These are phyloP conservation scores for Tricholoma matsutake DNA, from an alignment of 768 basidiomycete genomes.

Conservation along the genomic window DNA sequence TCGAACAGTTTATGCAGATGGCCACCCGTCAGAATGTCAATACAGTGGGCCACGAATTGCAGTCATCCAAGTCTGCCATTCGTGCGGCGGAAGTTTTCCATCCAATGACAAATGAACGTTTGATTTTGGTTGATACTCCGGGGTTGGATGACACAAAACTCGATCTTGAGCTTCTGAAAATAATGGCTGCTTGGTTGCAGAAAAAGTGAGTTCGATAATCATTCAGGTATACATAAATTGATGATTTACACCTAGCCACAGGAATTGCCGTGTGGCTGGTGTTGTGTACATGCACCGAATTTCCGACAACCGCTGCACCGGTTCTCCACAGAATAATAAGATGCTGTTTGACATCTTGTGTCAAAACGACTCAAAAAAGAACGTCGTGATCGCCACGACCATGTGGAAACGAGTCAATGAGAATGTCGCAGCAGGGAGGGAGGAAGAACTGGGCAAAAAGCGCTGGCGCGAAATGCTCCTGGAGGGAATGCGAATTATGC, in stretches of 20 bases:
- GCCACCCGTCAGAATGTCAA: neutral
- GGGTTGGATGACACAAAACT: neutral
- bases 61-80: neutral
- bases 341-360: neutral
- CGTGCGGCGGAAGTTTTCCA: neutral
- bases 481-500: neutral
- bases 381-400: slow-evolving; percentile 1
- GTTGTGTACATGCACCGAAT: slow-evolving; percentile 2
- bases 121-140: slow-evolving; percentile 2
- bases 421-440: neutral
- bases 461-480: neutral
- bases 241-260: neutral
- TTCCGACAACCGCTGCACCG: slow-evolving; percentile 2
- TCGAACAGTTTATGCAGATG: neutral
- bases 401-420: neutral
- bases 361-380: neutral
- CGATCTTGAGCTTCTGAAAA: neutral
- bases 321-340: neutral
- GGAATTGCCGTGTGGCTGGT: neutral
- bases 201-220: neutral
- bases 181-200: neutral
- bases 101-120: neutral
- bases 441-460: neutral
- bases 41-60: neutral
- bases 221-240: neutral